Evolutionary conservation across 768 basidiomycete species (phyloP), one percentile per base, ranked within the genome.

Genomic region (Neoboletus brunneissimus): DNA sequence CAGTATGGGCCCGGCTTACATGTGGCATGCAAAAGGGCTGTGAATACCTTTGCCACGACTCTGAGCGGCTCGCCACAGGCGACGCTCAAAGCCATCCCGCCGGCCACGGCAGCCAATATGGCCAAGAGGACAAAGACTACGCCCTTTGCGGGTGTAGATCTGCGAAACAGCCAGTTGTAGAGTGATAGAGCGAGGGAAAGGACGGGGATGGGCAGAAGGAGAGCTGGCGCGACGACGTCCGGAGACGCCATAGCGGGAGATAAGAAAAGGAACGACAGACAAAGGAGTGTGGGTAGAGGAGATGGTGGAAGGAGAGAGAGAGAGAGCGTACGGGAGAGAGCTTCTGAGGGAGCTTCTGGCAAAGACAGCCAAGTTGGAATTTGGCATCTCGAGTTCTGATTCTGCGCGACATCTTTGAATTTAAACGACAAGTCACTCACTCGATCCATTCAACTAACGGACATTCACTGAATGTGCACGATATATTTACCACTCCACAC

Each of bases 141-240:
- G 27, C 48, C 44, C 27, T 58, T 60, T 13, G 34, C 13, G 6
- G 56, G 50, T 3, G 48, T 51, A 47, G 59, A 60, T 42, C 53
- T 58, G 48, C 49, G 43, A 12, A 18, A 37, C 38, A 56, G 41
- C 35, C 48, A 56, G 38, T 58, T 60, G 51, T 53, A 60, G 20
- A 43, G 16, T 2, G 51, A 52, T 4, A 68, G 40, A 38, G 34
- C 46, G 8, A 64, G 52, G 2, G 70, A 64, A 31, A 72, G 7
- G 51, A 66, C 25, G 4, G 67, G 54, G 20, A 69, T 41, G 58
- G 58, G 44, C 51, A 71, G 61, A 52, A 68, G 63, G 44, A 72
- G 67, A 52, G 61, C 59, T n/a, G 67, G 32, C 9, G 56, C 55
- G 54, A 73, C 54, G 59, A 65, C 60, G 60, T 59, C 65, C 27